phyloP scores from a whole-genome alignment of 805 yeast species.

The Nakazawaea pomicola region DNA sequence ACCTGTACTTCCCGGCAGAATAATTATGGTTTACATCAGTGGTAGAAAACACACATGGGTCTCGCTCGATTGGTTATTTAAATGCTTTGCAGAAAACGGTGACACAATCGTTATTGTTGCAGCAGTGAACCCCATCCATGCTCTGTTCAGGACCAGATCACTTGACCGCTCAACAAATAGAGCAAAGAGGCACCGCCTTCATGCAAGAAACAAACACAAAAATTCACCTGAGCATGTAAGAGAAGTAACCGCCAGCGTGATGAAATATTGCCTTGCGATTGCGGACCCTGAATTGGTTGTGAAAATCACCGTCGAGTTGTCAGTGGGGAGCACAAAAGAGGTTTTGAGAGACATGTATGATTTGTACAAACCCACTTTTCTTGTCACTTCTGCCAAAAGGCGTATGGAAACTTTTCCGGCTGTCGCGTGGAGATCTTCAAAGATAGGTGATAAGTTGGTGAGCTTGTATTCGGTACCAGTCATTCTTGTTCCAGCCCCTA shows the following conservation, averaged over 20 bases:
- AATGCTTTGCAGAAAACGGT: constrained; percentile 51
- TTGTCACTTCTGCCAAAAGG: constrained; percentile 42
- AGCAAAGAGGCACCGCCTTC: constrained; percentile 17
- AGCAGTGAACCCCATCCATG: constrained; percentile 33
- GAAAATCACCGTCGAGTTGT: constrained; percentile 55
- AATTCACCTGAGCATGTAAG: constrained; percentile 43
- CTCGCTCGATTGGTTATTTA: constrained; percentile 65
- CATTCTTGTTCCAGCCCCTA: constrained; percentile 59
- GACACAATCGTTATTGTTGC: constrained; percentile 64
- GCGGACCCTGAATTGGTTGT: constrained; percentile 40
- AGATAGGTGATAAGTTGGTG: constrained; percentile 60
- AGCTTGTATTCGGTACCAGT: constrained; percentile 62
- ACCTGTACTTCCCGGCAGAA: constrained; percentile 46
- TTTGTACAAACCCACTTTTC: constrained; percentile 56
- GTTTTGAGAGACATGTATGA: constrained; percentile 55
- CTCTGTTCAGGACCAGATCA: constrained; percentile 20
- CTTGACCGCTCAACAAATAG: constrained; percentile 10
- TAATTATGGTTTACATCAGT: constrained; percentile 57
- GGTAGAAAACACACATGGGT: constrained; percentile 83
- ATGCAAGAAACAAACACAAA: constrained; percentile 31
- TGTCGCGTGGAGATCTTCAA: constrained; percentile 56
- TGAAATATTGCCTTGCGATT: constrained; percentile 46
- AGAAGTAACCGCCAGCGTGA: constrained; percentile 40
- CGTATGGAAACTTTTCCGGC: constrained; percentile 29
- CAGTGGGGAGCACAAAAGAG: constrained; percentile 50